Base-by-base conservation (phyloP, 352 stramenopile genomes). In the Phytopythium vexans region DNA sequence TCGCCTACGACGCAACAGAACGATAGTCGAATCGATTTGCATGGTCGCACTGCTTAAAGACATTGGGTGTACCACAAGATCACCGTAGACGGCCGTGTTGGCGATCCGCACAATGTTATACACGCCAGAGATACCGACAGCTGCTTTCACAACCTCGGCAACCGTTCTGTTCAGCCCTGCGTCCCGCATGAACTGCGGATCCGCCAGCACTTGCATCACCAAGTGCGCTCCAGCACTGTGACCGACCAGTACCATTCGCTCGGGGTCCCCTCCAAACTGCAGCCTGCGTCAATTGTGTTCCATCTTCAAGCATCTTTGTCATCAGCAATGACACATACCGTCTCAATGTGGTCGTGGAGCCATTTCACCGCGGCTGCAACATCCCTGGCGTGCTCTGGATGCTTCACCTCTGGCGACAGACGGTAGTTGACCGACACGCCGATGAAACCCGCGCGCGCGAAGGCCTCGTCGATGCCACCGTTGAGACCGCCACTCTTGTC, bases 71-170 rank as follows among this genome's bases (percentile, higher is more conserved):
- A 81, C 74, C 41, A 85, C 75, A 0, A 94, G 49, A 3, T 77
- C 57, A 9, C 84, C 82, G 45, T 91, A 94, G 46, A 94, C 70
- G 0, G 74, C 54, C 3, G 81, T 67, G 51, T 92, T 91, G 4
- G 84, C 82, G 15, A 93, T 66, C 1, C 81, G 78, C 15, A 93
- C 81, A 47, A 95, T 80, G 54, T 95, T 93, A 63, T 95, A 95
- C 4, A 93, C 85, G 2, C 85, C 85, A 1, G 82, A 92, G 45
- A 95, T 86, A 9, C 85, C 82, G 8, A 95, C 71, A 6, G 78
- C 69, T 16, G 73, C 75, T 33, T 66, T 71, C 15, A 92, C 67
- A 16, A 79, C 72, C 10, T 45, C 48, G n/a, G 53, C 54, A 15
- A 77, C 58, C 9, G 56, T 44, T 10, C 70, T 43, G 7, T 75